phyloP scores from a whole-genome alignment of 2,329 filamentous ascomycete species.

The Fusarium sp. region DNA sequence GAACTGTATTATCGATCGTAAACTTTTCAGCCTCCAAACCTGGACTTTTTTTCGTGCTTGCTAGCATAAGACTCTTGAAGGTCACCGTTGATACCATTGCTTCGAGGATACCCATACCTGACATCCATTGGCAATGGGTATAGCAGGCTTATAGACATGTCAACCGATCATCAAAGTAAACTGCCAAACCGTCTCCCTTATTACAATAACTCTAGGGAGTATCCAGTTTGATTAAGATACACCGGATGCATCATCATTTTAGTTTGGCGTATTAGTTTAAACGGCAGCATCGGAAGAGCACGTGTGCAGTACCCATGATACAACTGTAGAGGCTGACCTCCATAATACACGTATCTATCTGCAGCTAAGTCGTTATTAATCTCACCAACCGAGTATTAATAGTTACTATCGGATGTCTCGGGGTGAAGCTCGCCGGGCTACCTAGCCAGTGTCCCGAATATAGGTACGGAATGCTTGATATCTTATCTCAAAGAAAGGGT shows the following conservation, averaged over 20 bases:
- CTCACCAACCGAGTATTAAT: not conserved
- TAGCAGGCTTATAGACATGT: too few relatives aligned
- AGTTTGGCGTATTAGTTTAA: slow-evolving; percentile 7
- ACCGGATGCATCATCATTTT: too few relatives aligned
- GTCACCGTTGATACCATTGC: slow-evolving; percentile 6
- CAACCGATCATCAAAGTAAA: not conserved
- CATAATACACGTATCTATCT: slow-evolving; percentile 4
- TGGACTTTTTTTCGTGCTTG: slow-evolving; percentile 22
- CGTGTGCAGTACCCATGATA: slow-evolving; percentile 19
- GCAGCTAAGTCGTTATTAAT: slow-evolving; percentile 2
- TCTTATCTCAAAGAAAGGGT: slow-evolving; percentile 3
- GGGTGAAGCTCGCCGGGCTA: not conserved
- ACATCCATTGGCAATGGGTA: too few relatives aligned
- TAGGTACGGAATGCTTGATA: not conserved
- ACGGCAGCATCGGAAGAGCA: slow-evolving; percentile 24
- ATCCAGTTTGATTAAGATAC: too few relatives aligned
- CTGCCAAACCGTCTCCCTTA: too few relatives aligned
- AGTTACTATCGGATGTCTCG: slow-evolving; percentile 28
- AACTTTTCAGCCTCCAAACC: slow-evolving; percentile 28
- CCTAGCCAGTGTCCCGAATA: not conserved
- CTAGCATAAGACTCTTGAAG: slow-evolving; percentile 28
- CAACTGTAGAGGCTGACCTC: slow-evolving; percentile 10
- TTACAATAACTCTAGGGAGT: too few relatives aligned
- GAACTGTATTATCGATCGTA: slow-evolving; percentile 36
- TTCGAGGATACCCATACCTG: too few relatives aligned